These are phyloP conservation scores for Fusarium robinianum DNA, from an alignment of 2,329 filamentous ascomycete species.

Conservation along the genomic window DNA sequence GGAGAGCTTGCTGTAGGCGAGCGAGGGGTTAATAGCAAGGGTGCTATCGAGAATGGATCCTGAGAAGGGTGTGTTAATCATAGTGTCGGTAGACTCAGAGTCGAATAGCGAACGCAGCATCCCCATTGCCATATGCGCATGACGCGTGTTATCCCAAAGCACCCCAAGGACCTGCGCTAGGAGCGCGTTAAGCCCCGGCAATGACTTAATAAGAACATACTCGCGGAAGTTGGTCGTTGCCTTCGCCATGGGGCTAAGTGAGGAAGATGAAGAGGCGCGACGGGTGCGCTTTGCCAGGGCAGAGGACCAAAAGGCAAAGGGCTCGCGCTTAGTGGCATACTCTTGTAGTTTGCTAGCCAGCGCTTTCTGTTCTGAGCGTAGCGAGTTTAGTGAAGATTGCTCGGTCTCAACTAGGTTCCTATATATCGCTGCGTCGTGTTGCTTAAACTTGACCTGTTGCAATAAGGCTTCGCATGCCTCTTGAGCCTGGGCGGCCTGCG, in stretches of 20 bases:
- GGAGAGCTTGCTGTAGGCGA: constrained; percentile 26
- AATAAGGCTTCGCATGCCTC: constrained; percentile 4
- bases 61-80: not conserved
- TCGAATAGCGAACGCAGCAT: constrained; percentile 27
- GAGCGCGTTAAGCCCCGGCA: constrained; percentile 24
- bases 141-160: constrained; percentile 23
- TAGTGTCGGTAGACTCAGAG: constrained; percentile 3
- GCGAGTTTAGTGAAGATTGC: not conserved
- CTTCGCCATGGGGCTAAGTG: constrained; percentile 3
- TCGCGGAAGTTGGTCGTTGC: constrained; percentile 22
- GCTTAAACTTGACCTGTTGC: constrained; percentile 11
- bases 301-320: constrained; percentile 28
- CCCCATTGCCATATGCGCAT: constrained; percentile 20
- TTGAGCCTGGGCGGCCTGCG: not conserved
- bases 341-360: not conserved
- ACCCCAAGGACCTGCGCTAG: constrained; percentile 19
- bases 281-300: constrained; percentile 15
- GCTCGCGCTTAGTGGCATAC: constrained; percentile 19
- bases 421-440: constrained; percentile 6
- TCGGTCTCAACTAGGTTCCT: not conserved
- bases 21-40: constrained; percentile 15
- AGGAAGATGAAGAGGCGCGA: constrained; percentile 16
- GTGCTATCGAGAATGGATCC: constrained; percentile 13
- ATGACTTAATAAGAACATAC: constrained; percentile 17
- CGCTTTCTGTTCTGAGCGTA: not conserved